Base-by-base conservation (phyloP, 768 basidiomycete species). In the Tylopilus rubrobrunneus region DNA sequence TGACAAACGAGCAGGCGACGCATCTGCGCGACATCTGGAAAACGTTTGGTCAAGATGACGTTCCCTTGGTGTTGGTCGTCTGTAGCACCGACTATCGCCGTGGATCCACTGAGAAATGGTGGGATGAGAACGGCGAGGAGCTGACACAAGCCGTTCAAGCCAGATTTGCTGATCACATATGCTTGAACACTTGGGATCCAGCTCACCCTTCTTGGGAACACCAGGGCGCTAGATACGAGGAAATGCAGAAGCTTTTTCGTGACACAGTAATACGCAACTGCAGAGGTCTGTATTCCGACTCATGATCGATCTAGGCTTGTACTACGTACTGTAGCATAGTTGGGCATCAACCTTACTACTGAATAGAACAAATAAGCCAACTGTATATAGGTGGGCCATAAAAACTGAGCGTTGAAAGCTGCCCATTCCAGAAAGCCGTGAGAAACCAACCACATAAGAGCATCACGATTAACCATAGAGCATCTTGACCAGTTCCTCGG, bases 21-120 rank as follows among this genome's bases (percentile, higher is more conserved):
- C 72, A 76, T 52, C 67, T 72, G 62, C 56, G 55, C n/a, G 57
- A 68, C 11, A 70, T 74, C 55, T 55, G 41, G 53, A 59, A 43
- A 43, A 54, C 56, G 2, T 48, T 67, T 34, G 62, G 57, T 40
- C 45, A 21, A 6, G 53, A 19, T 37, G 43, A 28, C 3, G 51
- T 51, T 23, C 60, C 65, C 25, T 33, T 65, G n/a, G 43, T 67
- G 8, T 34, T 67, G 8, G 52, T 58, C 10, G 45, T 67, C 27
- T 57, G 37, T 21, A 58, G 53, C 7, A 29, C 53, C 5, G 62
- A 61, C 6, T 48, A 61, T 49, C 53, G 50, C 8, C 59, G 52
- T 41, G 61, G 58, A 34, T 61, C 65, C 45, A 51, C 51, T 2
- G 56, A 56, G 21, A 27, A 46, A 27, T 65, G 64, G 65, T 64